Percentiles rank a stretch among this genome's conserved stretches.
phyloP scores from a whole-genome alignment of 2,329 filamentous ascomycete genomes.

The Bimuria novae-zelandiae region DNA sequence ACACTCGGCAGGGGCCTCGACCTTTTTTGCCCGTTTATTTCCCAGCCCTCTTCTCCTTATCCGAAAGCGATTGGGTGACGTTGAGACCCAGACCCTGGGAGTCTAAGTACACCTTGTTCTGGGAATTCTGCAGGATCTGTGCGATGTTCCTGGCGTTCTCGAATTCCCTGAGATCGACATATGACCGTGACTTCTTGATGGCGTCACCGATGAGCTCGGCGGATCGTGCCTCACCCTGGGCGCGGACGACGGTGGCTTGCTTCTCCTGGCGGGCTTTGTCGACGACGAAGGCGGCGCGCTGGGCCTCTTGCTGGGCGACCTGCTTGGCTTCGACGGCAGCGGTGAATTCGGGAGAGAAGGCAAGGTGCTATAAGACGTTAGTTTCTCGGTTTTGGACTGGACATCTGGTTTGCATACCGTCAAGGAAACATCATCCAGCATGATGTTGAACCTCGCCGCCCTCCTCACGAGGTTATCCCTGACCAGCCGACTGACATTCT shows the following conservation, averaged over 20 bases:
- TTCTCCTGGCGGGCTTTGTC: constrained; percentile 99
- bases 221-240: constrained; percentile 97
- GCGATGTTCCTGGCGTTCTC: constrained; percentile 94
- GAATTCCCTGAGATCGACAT: constrained; percentile 96
- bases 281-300: constrained; percentile 94
- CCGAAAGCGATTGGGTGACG: constrained; percentile 58
- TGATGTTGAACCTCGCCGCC: constrained; percentile 95
- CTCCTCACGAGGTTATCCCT: constrained; percentile 89
- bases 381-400: constrained; percentile 12
- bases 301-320: constrained; percentile 85
- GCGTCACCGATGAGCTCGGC: constrained; percentile 98
- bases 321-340: constrained; percentile 72
- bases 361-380: constrained; percentile 59
- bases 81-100: constrained; percentile 90
- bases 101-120: constrained; percentile 94
- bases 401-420: constrained; percentile 65
- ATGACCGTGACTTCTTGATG: constrained; percentile 98
- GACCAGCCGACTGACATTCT: constrained; percentile 90
- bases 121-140: constrained; percentile 81
- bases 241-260: constrained; percentile 97
- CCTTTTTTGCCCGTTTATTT: constrained; percentile 16
- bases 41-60: constrained; percentile 45
- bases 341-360: constrained; percentile 72
- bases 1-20: too few relatives aligned
- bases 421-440: constrained; percentile 94